Conservation (phyloP, 805 yeast species). For the Wickerhamomyces bisporus region DNA sequence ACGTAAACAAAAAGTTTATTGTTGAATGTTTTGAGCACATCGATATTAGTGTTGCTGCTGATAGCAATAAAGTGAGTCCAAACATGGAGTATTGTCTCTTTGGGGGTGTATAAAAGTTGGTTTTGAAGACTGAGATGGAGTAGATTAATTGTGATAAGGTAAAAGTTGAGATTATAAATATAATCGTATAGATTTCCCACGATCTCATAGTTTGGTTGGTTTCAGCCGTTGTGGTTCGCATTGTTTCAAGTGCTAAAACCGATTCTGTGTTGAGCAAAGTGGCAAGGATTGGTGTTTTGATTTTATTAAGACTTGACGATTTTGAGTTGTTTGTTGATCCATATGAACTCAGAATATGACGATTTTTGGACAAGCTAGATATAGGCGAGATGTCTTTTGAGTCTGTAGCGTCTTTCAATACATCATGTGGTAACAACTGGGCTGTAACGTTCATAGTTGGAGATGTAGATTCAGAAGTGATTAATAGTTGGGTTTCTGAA, state of each 20-base stretch:
- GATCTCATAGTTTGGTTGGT: not conserved
- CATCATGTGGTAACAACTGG: no score
- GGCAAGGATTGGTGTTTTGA: constrained; percentile 16
- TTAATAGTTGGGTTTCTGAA: not conserved
- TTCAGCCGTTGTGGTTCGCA: constrained; percentile 1
- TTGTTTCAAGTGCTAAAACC: constrained; percentile 5
- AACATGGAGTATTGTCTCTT: constrained; percentile 85
- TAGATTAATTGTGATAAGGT: constrained; percentile 29
- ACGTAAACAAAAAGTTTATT: not conserved
- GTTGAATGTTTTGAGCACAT: not conserved
- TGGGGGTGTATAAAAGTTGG: constrained; percentile 82
- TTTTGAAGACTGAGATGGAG: constrained; percentile 69
- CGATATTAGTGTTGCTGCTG: constrained; percentile 19
- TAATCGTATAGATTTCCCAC: constrained; percentile 5
- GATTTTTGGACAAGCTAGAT: constrained; percentile 1
- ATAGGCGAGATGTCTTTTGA: constrained; percentile 8
- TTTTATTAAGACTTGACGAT: constrained; percentile 4
- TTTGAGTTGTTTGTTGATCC: constrained; percentile 2
- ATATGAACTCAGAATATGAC: constrained; percentile 2
- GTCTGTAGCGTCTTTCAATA: not conserved
- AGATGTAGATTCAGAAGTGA: not conserved
- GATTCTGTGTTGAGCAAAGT: constrained; percentile 12
- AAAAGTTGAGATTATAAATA: constrained; percentile 24
- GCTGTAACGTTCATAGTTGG: not conserved
- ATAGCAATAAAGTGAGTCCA: constrained; percentile 21